phyloP scores from a whole-genome alignment of 176 grass and related monocot genomes.

The Carex littledalei region DNA sequence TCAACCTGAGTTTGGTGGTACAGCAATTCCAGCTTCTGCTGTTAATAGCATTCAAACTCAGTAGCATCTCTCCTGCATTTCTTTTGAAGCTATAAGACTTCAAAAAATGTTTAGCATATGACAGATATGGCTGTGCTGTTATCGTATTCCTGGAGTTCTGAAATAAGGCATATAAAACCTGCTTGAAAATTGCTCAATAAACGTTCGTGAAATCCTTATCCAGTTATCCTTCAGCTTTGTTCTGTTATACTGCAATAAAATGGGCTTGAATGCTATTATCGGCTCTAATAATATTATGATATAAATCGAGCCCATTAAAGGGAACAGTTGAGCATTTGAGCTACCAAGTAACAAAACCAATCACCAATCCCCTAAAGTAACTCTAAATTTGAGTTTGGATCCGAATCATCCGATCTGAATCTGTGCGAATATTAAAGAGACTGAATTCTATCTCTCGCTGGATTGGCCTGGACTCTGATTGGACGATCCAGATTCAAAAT shows the following conservation, averaged over 20 bases:
- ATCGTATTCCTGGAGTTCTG: not conserved
- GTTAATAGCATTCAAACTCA: slow-evolving; percentile 5
- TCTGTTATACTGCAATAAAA: not conserved
- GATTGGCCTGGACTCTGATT: too few relatives aligned
- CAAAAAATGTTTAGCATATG: not conserved
- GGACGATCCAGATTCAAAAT: too few relatives aligned
- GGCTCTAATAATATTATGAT: not conserved
- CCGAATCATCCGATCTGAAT: too few relatives aligned
- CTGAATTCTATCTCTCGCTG: too few relatives aligned
- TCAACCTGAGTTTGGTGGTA: slow-evolving; percentile 41
- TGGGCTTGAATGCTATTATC: not conserved
- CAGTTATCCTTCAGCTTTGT: not conserved
- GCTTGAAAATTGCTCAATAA: not conserved
- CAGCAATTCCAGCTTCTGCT: slow-evolving; percentile 33
- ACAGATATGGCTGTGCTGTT: not conserved
- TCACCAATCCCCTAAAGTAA: too few relatives aligned
- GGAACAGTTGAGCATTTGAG: not conserved
- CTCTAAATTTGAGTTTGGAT: too few relatives aligned
- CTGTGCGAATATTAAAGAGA: too few relatives aligned
- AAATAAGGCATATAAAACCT: not conserved
- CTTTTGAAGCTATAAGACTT: not conserved
- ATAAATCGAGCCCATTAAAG: not conserved
- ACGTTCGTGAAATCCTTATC: not conserved
- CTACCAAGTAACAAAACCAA: not conserved
- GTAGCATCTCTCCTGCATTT: not conserved